Conservation (phyloP, 768 basidiomycete genomes). For the Kwoniella bestiolae region DNA sequence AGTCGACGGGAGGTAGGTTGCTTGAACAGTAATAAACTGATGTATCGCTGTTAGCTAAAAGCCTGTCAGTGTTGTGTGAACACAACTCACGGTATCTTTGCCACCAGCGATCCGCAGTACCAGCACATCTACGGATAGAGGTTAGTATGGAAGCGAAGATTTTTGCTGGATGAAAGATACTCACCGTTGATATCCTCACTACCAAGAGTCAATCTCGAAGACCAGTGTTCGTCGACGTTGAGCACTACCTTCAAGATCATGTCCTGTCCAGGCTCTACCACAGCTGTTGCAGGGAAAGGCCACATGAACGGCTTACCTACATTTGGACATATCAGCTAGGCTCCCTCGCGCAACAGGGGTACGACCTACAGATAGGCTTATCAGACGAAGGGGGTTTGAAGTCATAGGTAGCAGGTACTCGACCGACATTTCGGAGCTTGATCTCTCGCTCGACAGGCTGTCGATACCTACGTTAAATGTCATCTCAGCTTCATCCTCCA, state of each 20-base stretch:
- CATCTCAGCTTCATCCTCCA: background rate
- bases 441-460: conserved; percentile 25
- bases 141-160: too few relatives aligned
- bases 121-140: conserved; percentile 51
- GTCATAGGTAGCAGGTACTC: conserved; percentile 38
- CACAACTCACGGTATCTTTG: conserved; percentile 40
- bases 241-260: conserved; percentile 29
- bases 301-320: conserved; percentile 44
- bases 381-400: conserved; percentile 41
- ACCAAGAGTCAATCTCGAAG: conserved; percentile 33
- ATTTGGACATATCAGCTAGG: background rate
- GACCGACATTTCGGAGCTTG: conserved; percentile 34
- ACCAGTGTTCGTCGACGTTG: conserved; percentile 29
- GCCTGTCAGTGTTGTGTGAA: too few relatives aligned
- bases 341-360: background rate
- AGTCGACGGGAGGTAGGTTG: conserved; percentile 31
- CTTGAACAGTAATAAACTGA: conserved; percentile 46
- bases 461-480: conserved; percentile 23
- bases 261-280: conserved; percentile 31
- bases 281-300: conserved; percentile 36
- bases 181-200: conserved; percentile 44
- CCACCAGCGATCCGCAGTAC: conserved; percentile 42
- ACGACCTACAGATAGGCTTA: conserved; percentile 39
- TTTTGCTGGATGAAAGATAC: background rate
- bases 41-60: background rate